Percentiles rank a stretch among this genome's conserved stretches.
Evolutionary conservation across 305 asterid species (phyloP).

Genomic region (Solanum aculeatissimum): DNA sequence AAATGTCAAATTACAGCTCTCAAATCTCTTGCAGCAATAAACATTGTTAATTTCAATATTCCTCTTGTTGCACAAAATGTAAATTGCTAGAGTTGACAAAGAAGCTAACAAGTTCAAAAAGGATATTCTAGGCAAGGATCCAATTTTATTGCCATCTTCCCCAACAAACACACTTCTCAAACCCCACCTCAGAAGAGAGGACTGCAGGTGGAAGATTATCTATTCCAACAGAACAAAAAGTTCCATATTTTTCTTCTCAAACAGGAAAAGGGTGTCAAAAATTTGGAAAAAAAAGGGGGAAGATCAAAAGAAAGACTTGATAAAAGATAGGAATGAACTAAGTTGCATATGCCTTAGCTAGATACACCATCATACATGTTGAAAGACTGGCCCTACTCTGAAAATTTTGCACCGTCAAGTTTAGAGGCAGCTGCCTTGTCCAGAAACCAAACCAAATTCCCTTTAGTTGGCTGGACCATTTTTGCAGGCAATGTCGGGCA

Average conservation of each 20-base stretch:
- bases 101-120: background rate
- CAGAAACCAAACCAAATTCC: constrained; percentile 78
- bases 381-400: constrained; percentile 19
- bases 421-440: constrained; percentile 66
- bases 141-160: constrained; percentile 10
- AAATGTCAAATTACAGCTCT: background rate
- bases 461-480: constrained; percentile 53
- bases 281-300: background rate
- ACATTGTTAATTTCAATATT: background rate
- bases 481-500: constrained; percentile 41
- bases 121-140: background rate
- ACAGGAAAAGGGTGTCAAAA: background rate
- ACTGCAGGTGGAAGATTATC: constrained; percentile 10
- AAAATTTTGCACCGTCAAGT: constrained; percentile 32
- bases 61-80: background rate
- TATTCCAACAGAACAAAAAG: constrained; percentile 8
- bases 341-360: constrained; percentile 28
- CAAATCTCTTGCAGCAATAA: background rate
- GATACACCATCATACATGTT: constrained; percentile 23
- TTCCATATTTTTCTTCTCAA: background rate
- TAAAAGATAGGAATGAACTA: constrained; percentile 11
- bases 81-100: background rate
- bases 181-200: constrained; percentile 6
- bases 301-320: constrained; percentile 10
- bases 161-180: constrained; percentile 14